phyloP scores from a whole-genome alignment of 371 early-diverging fungal species.

The Cokeromyces recurvatus region DNA sequence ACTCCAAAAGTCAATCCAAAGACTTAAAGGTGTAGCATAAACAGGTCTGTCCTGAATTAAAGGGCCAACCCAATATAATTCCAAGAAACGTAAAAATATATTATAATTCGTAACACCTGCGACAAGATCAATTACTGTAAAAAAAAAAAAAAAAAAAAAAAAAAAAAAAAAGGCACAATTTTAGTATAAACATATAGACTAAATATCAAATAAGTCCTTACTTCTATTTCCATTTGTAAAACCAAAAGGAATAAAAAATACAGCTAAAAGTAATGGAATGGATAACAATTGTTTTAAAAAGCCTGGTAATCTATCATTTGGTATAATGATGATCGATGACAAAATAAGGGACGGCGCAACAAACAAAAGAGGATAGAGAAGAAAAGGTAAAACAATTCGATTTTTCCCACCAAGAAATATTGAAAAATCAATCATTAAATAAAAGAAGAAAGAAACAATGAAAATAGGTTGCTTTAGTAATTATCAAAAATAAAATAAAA shows the following conservation, averaged over 20 bases:
- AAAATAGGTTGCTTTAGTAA: too few species aligned
- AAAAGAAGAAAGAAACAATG: background rate
- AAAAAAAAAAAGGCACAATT: too few species aligned
- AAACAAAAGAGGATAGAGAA: too few species aligned
- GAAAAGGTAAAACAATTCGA: slow-evolving; percentile 2
- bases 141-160: background rate
- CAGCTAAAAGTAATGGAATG: slow-evolving; percentile 23
- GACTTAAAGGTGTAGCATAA: slow-evolving; percentile 17
- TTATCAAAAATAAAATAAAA: too few species aligned
- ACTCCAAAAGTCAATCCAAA: slow-evolving; percentile 33
- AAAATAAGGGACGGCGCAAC: too few species aligned
- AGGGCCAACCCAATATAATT: slow-evolving; percentile 30
- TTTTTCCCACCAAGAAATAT: slow-evolving; percentile 8
- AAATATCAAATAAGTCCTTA: slow-evolving; percentile 2
- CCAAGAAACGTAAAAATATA: slow-evolving; percentile 25
- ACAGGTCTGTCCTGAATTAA: slow-evolving; percentile 21
- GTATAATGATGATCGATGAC: slow-evolving; percentile 12
- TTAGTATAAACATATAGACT: background rate
- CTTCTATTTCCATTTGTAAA: slow-evolving; percentile 20
- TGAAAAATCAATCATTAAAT: background rate
- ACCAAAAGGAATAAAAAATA: slow-evolving; percentile 22
- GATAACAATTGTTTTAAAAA: slow-evolving; percentile 26
- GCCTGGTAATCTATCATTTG: slow-evolving; percentile 12
- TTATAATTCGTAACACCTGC: slow-evolving; percentile 16
- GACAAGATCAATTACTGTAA: slow-evolving; percentile 25